These are phyloP conservation scores for Pleurotus sapidus DNA, from an alignment of 768 basidiomycete genomes.

Conservation along the genomic window DNA sequence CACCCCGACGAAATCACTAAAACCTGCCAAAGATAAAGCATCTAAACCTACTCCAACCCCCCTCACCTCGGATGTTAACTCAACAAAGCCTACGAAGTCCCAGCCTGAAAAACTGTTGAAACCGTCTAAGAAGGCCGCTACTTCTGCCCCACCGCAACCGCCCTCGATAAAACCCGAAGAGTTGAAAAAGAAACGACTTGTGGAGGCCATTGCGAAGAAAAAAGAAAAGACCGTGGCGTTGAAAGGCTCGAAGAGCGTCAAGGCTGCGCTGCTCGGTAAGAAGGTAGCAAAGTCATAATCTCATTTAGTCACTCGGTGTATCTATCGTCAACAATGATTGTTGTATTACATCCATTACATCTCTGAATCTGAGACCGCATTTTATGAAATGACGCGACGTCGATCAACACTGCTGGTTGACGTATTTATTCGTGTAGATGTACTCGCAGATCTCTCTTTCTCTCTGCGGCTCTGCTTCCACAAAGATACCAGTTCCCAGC, in stretches of 20 bases:
- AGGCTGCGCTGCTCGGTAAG: slow-evolving; percentile 53
- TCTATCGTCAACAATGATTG: neutral
- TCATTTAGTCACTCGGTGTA: neutral
- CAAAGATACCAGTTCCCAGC: slow-evolving; percentile 28
- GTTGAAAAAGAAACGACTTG: slow-evolving; percentile 50
- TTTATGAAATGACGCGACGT: too few species aligned
- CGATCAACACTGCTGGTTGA: too few species aligned
- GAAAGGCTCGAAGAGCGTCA: slow-evolving; percentile 47
- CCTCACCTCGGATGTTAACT: slow-evolving; percentile 1
- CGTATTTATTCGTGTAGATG: slow-evolving; percentile 11
- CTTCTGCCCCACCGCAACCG: neutral
- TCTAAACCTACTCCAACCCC: slow-evolving; percentile 9
- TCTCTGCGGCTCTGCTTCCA: slow-evolving; percentile 29
- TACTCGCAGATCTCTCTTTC: slow-evolving; percentile 39
- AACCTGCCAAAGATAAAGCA: slow-evolving; percentile 14
- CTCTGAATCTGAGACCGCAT: too few species aligned
- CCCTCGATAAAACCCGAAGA: slow-evolving; percentile 37
- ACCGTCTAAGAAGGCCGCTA: neutral
- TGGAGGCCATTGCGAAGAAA: slow-evolving; percentile 51
- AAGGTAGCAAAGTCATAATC: slow-evolving; percentile 36
- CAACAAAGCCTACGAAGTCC: slow-evolving; percentile 6
- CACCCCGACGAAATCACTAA: neutral
- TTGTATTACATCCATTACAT: neutral
- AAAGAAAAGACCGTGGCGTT: slow-evolving; percentile 40
- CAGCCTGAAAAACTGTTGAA: slow-evolving; percentile 4